Percentiles rank a stretch among this genome's conserved stretches.
Conservation (phyloP, 1,284 basidiomycete species). For the Taiwanofungus camphoratus region DNA sequence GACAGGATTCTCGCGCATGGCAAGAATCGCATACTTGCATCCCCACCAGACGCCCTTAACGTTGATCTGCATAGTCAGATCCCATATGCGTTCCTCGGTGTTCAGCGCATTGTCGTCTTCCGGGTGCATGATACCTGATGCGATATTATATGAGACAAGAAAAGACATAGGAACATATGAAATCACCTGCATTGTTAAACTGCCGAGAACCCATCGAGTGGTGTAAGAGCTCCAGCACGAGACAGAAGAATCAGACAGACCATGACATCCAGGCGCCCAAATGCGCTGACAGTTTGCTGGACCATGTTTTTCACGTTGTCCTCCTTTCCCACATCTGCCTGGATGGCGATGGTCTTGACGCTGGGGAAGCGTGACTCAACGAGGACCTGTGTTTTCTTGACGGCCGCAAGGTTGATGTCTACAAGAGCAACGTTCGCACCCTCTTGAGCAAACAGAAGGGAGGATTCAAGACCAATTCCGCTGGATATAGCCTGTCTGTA, state of each 20-base stretch:
- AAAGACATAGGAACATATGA: conserved; percentile 9
- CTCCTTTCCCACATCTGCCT: conserved; percentile 88
- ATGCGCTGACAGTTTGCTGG: conserved; percentile 73
- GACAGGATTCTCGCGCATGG: conserved; percentile 88
- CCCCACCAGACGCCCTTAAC: conserved; percentile 99
- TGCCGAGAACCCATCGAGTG: conserved; percentile 23
- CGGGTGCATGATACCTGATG: conserved; percentile 87
- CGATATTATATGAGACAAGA: conserved; percentile 2
- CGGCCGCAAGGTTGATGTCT: conserved; percentile 80
- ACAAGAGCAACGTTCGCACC: conserved; percentile 84
- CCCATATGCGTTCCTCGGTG: conserved; percentile 95
- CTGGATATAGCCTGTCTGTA: conserved; percentile 32
- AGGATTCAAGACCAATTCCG: conserved; percentile 92
- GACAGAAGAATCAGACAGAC: conserved; percentile 34
- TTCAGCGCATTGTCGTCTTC: conserved; percentile 91
- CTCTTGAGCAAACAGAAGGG: conserved; percentile 88
- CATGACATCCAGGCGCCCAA: conserved; percentile 90
- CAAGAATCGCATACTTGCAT: conserved; percentile 92
- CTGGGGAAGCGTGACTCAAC: conserved; percentile 67
- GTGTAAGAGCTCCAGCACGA: background rate
- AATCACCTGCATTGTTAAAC: conserved; percentile 94
- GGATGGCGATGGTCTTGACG: conserved; percentile 67
- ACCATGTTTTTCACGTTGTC: conserved; percentile 79
- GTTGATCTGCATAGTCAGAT: conserved; percentile 90
- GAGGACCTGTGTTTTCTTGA: conserved; percentile 62